phyloP scores from a whole-genome alignment of 2,329 filamentous ascomycete species.

The Hypoxylon sp. region DNA sequence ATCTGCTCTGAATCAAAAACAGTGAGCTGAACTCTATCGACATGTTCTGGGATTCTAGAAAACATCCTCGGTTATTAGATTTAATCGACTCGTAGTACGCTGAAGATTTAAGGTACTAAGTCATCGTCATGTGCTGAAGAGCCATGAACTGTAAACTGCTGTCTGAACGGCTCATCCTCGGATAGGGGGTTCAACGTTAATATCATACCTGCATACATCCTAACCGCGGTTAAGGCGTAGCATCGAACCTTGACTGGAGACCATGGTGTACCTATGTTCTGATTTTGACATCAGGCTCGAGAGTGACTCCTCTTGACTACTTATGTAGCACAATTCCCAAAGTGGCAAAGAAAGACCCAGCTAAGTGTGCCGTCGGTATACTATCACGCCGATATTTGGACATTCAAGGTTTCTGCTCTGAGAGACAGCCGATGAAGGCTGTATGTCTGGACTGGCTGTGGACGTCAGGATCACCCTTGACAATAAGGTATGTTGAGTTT shows the following conservation, averaged over 20 bases:
- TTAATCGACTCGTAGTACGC: constrained; percentile 13
- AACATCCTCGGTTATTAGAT: constrained; percentile 9
- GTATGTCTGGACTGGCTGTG: neutral
- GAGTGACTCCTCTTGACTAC: too few relatives aligned
- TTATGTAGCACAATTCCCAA: neutral
- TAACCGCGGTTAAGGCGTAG: too few relatives aligned
- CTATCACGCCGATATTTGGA: constrained; percentile 12
- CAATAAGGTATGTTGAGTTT: constrained; percentile 7
- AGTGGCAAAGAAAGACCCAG: constrained; percentile 4
- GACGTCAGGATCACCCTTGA: neutral
- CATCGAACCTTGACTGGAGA: constrained; percentile 1
- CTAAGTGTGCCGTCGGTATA: constrained; percentile 21
- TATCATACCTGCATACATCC: constrained; percentile 7
- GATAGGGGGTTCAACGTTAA: constrained; percentile 13
- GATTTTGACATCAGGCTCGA: neutral
- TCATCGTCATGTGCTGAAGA: constrained; percentile 20
- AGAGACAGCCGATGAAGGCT: constrained; percentile 18
- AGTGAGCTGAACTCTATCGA: constrained; percentile 31
- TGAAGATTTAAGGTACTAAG: constrained; percentile 20
- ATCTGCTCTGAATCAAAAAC: constrained; percentile 33
- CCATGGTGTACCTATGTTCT: too few relatives aligned
- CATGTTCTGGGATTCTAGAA: constrained; percentile 33
- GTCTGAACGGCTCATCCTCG: neutral
- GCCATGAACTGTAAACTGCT: constrained; percentile 23
- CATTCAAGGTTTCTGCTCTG: constrained; percentile 28